Conservation (phyloP, 441 rosid species). For the Adansonia gregorii region DNA sequence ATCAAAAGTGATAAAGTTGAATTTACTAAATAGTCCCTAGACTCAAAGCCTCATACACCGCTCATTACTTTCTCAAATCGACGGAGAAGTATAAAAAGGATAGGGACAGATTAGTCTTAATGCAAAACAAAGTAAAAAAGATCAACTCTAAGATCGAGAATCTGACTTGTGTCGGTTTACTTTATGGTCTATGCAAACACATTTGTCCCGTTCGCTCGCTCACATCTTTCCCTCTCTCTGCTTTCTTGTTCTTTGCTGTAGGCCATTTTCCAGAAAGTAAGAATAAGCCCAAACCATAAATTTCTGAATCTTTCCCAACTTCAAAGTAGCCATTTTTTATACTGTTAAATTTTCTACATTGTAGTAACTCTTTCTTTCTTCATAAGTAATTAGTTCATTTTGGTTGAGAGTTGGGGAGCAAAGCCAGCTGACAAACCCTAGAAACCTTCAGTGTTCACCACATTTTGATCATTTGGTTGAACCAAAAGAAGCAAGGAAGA, state of each 20-base stretch:
- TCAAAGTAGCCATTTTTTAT: neutral
- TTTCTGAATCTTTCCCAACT: neutral
- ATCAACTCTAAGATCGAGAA: constrained; percentile 36
- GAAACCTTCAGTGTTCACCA: neutral
- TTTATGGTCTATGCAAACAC: constrained; percentile 25
- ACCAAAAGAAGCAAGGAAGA: neutral
- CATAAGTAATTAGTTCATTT: neutral
- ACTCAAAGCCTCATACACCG: neutral
- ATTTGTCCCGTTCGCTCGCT: constrained; percentile 28
- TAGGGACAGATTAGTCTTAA: constrained; percentile 27
- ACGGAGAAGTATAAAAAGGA: too few species aligned
- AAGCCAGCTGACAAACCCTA: constrained; percentile 4
- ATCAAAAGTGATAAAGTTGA: neutral
- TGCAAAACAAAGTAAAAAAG: neutral
- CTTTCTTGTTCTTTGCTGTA: neutral
- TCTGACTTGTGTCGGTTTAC: constrained; percentile 36
- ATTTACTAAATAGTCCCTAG: constrained; percentile 19
- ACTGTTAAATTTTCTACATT: neutral
- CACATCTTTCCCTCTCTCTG: neutral
- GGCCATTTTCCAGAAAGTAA: neutral
- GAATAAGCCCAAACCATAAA: neutral
- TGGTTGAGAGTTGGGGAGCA: neutral
- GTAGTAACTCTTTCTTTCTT: neutral
- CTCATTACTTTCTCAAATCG: too few species aligned
- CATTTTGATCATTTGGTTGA: neutral